A percentile compares a stretch with the other conserved stretches of the same genome.
Evolutionary conservation across 129 eudicot species (phyloP).

Genomic region (Silybum marianum): DNA sequence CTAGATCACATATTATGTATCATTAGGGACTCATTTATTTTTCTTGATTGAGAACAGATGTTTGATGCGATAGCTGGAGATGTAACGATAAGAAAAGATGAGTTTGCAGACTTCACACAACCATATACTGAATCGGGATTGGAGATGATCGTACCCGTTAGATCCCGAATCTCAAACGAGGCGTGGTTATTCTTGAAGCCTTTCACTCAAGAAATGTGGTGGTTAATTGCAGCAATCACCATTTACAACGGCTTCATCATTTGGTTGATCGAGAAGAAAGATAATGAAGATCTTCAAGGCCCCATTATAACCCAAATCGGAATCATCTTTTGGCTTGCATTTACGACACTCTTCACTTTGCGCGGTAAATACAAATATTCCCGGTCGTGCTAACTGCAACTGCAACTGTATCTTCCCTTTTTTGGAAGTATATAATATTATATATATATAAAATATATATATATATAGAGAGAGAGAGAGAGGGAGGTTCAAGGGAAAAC

Average conservation of each 20-base stretch:
- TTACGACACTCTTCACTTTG: conserved; percentile 48
- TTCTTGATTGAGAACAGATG: conserved; percentile 23
- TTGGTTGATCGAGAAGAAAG: conserved; percentile 47
- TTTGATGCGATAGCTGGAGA: conserved; percentile 67
- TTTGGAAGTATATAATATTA: neutral
- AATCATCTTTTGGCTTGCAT: conserved; percentile 42
- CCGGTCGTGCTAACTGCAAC: neutral
- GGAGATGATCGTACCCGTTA: conserved; percentile 54
- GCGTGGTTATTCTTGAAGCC: conserved; percentile 60
- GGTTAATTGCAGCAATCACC: conserved; percentile 39
- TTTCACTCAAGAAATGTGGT: conserved; percentile 56
- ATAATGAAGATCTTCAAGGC: conserved; percentile 19
- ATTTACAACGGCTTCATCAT: conserved; percentile 46
- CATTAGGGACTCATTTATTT: neutral
- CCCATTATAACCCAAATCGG: conserved; percentile 29
- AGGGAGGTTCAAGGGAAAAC: too few species aligned
- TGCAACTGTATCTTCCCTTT: neutral
- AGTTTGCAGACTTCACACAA: conserved; percentile 52
- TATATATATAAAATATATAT: too few species aligned
- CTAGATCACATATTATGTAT: too few species aligned
- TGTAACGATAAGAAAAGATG: conserved; percentile 37
- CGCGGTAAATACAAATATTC: conserved; percentile 31
- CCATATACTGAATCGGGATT: conserved; percentile 50
- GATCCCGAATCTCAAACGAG: conserved; percentile 29
- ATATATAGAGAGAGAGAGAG: too few species aligned